Evolutionary conservation across 345 rosid genomes (phyloP).

Genomic region (Chamaenerion angustifolium): DNA sequence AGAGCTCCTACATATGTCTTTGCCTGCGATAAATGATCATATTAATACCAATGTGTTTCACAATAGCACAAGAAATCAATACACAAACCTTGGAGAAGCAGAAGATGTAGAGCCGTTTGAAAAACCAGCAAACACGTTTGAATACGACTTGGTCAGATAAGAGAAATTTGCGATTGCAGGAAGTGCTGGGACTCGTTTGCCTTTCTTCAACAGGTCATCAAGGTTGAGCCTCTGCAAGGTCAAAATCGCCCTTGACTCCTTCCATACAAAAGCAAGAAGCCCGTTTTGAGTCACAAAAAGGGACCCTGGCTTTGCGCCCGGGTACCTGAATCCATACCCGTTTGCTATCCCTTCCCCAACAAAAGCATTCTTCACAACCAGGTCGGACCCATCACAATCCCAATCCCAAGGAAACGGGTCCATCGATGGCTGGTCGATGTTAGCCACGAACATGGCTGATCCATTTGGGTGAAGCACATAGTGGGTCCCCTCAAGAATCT

Average conservation of each 20-base stretch:
- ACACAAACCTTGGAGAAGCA: conserved; percentile 39
- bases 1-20: conserved; percentile 12
- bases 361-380: conserved; percentile 34
- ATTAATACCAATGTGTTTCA: background rate
- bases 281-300: conserved; percentile 52
- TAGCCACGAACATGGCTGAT: conserved; percentile 68
- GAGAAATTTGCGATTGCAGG: conserved; percentile 57
- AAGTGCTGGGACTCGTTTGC: conserved; percentile 47
- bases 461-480: conserved; percentile 86
- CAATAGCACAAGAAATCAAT: background rate
- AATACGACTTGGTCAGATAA: conserved; percentile 64
- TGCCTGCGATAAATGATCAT: conserved; percentile 18
- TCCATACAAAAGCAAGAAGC: conserved; percentile 75
- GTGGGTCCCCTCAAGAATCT: conserved; percentile 80
- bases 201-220: conserved; percentile 62
- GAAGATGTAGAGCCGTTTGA: conserved; percentile 22
- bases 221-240: conserved; percentile 53
- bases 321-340: conserved; percentile 87
- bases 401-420: conserved; percentile 70
- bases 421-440: conserved; percentile 51
- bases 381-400: conserved; percentile 38
- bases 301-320: conserved; percentile 77
- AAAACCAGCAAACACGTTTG: conserved; percentile 62
- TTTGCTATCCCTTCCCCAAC: conserved; percentile 75
- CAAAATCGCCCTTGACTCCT: conserved; percentile 55